Conservation (phyloP, 768 basidiomycete species). For the Rhizopogon sp. region DNA sequence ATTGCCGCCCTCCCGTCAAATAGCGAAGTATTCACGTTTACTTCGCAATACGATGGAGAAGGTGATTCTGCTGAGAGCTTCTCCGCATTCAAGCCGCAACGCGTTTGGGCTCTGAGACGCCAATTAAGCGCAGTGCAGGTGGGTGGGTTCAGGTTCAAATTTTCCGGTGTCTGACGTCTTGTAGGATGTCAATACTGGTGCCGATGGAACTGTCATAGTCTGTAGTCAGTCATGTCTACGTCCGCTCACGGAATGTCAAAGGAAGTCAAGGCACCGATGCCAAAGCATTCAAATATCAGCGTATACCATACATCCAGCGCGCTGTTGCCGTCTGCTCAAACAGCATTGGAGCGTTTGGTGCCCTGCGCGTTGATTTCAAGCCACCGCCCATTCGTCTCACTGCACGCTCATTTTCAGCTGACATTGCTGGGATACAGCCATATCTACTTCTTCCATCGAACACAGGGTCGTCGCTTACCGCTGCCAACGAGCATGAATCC, state of each 20-base stretch:
- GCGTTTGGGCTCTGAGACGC: slow-evolving; percentile 86
- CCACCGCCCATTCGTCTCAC: slow-evolving; percentile 49
- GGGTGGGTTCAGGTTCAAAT: slow-evolving; percentile 15
- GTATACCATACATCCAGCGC: slow-evolving; percentile 80
- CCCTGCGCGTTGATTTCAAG: slow-evolving; percentile 68
- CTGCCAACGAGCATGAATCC: too few species aligned
- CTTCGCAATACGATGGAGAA: slow-evolving; percentile 34
- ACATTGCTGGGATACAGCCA: slow-evolving; percentile 64
- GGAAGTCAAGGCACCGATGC: slow-evolving; percentile 14
- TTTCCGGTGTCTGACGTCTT: slow-evolving; percentile 1
- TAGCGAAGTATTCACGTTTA: slow-evolving; percentile 91
- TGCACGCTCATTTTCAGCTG: slow-evolving; percentile 57
- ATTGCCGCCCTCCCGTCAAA: slow-evolving; percentile 81
- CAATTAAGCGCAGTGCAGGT: slow-evolving; percentile 82
- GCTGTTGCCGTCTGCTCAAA: slow-evolving; percentile 80
- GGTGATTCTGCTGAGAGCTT: slow-evolving; percentile 12
- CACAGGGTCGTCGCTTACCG: not conserved
- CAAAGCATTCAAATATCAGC: slow-evolving; percentile 73
- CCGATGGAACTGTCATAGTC: slow-evolving; percentile 84
- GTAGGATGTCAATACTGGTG: slow-evolving; percentile 84
- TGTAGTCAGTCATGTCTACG: slow-evolving; percentile 94
- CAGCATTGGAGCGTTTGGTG: slow-evolving; percentile 84
- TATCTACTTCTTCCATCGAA: slow-evolving; percentile 31
- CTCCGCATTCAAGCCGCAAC: slow-evolving; percentile 65
- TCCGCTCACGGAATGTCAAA: slow-evolving; percentile 57